Percentiles rank a stretch among this genome's conserved stretches.
These are phyloP conservation scores for Phycomyces blakesleeanus DNA, from an alignment of 192 early-diverging fungal species.

Conservation along the genomic window DNA sequence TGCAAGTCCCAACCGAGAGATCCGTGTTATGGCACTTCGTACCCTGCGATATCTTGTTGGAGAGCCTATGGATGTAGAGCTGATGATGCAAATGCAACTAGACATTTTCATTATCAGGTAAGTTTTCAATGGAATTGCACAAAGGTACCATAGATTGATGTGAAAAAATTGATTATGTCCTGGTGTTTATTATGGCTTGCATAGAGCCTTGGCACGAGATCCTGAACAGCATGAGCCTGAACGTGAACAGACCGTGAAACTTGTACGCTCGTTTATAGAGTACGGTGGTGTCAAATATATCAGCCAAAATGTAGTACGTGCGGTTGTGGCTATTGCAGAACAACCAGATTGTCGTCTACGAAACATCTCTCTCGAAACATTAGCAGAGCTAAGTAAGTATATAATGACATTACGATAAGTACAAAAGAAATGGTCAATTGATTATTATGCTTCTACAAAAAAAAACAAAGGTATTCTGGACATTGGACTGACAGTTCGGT, in stretches of 20 bases:
- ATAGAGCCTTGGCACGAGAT: constrained; percentile 53
- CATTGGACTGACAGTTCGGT: constrained; percentile 46
- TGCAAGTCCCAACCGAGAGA: constrained; percentile 47
- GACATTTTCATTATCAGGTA: constrained; percentile 78
- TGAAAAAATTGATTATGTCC: too few species aligned
- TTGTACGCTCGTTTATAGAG: constrained; percentile 67
- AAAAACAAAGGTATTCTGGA: constrained; percentile 33
- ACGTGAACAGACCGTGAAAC: constrained; percentile 73
- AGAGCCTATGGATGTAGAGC: constrained; percentile 34
- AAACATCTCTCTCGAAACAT: constrained; percentile 68
- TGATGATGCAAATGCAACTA: constrained; percentile 50
- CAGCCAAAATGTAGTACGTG: constrained; percentile 61
- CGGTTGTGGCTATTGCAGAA: constrained; percentile 73
- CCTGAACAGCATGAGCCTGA: constrained; percentile 62
- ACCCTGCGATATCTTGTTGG: constrained; percentile 57
- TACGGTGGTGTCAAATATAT: constrained; percentile 58
- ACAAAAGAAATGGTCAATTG: too few species aligned
- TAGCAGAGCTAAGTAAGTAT: constrained; percentile 70
- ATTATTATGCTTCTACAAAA: too few species aligned
- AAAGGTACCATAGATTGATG: not conserved
- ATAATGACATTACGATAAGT: too few species aligned
- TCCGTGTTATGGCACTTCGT: constrained; percentile 60
- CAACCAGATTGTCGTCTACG: constrained; percentile 73
- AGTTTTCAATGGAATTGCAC: not conserved
- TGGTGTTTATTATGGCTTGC: not conserved